Evolutionary conservation across 2,329 filamentous ascomycete genomes (phyloP).

Genomic region (Epichloe brachyelytri): DNA sequence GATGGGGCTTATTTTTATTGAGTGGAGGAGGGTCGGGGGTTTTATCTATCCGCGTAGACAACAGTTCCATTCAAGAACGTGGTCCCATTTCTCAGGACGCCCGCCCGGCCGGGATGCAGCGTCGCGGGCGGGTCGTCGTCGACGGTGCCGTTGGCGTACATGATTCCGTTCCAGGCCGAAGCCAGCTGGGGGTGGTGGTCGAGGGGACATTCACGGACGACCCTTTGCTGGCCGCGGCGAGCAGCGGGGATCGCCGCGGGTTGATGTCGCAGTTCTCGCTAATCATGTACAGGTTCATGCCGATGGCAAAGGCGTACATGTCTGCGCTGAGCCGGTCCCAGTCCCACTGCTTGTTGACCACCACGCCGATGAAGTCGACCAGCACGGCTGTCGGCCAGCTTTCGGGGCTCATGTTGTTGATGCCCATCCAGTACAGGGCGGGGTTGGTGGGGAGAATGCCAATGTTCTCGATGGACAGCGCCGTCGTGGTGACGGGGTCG

Average conservation of each 20-base stretch:
- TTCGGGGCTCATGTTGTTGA: conserved; percentile 16
- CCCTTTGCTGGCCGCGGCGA: not conserved
- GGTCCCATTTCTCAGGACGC: conserved; percentile 14
- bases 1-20: too few species aligned
- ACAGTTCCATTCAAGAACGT: conserved; percentile 14
- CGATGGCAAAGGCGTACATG: conserved; percentile 17
- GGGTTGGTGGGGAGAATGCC: conserved; percentile 21
- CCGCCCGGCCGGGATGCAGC: conserved; percentile 10
- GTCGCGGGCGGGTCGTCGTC: conserved; percentile 11
- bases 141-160: conserved; percentile 19
- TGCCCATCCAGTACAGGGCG: conserved; percentile 21
- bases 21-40: not conserved
- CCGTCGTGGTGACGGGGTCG: conserved; percentile 14
- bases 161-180: conserved; percentile 16
- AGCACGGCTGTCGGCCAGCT: conserved; percentile 19
- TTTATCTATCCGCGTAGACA: conserved; percentile 7
- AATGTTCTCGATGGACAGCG: conserved; percentile 15
- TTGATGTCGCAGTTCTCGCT: conserved; percentile 20
- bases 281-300: conserved; percentile 17
- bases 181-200: not conserved
- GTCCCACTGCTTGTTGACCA: conserved; percentile 11
- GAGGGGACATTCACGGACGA: not conserved
- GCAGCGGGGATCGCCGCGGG: conserved; percentile 11
- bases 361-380: conserved; percentile 19
- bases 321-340: conserved; percentile 20